Evolutionary conservation across 345 rosid species (phyloP), one percentile per base, ranked within the genome.

Genomic region (Syzygium oleosum): DNA sequence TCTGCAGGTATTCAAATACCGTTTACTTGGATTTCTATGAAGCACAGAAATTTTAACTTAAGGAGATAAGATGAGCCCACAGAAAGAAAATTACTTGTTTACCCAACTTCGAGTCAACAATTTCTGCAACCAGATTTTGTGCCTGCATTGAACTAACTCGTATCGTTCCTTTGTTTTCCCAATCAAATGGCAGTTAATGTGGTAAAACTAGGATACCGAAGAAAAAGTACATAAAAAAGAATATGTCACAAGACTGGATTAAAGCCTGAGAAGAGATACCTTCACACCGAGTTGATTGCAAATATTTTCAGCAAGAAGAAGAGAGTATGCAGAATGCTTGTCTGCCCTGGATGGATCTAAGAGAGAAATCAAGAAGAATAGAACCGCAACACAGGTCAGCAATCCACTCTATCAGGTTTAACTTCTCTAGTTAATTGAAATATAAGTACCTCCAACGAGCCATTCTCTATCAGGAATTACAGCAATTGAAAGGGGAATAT

Each of bases 101-200:
- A 84, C 99, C 99, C 87, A 98, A 90, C 87, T 94, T 95, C 4
- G 99, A 96, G 93, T 96, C 98, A 1, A 94, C 95, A 86, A 98
- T 98, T 92, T 98, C 99, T 1, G 98, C 97, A 56, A 97, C 99
- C 89, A 96, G 92, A 94, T 98, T 98, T 84, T 98, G 96, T 68
- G 92, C 98, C 99, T 96, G 91, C 84, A 89, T 87, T 85, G 89
- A 43, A 84, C 65, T 17, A 52, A 29, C 38, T 52, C 27, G 16
- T 87, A 43, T 85, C 86, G 73, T 46, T 51, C 85, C 54, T 52
- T n/a, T 46, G 12, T 77, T 77, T 80, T 43, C 54, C 51, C 49
- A 22, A 43, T 25, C n/a, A 86, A 63, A 7, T 31, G 34, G 78
- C 52, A 52, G 51, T 87, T 78, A 53, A 79, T 14, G 1, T 34